Conservation (phyloP, 1,284 basidiomycete species). For the Moesziomyces sp. region DNA sequence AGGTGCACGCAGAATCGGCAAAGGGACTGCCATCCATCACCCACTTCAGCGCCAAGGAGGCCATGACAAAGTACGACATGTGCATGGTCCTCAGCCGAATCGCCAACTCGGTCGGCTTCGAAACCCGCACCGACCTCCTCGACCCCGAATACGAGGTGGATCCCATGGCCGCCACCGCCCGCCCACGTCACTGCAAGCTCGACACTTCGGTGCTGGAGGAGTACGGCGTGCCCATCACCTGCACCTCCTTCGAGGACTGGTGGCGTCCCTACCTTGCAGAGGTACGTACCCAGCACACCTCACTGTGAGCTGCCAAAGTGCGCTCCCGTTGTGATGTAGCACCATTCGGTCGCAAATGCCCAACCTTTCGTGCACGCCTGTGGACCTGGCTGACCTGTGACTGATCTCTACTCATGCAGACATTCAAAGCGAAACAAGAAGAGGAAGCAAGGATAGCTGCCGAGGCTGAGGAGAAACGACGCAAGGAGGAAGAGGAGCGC, state of each 20-base stretch:
- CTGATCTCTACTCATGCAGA: slow-evolving; percentile 4
- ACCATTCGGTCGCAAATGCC: not conserved
- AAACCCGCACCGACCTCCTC: slow-evolving; percentile 52
- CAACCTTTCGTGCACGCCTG: not conserved
- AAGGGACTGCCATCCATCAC: slow-evolving; percentile 61
- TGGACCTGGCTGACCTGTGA: slow-evolving; percentile 11
- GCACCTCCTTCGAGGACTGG: slow-evolving; percentile 61
- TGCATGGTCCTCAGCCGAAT: slow-evolving; percentile 59
- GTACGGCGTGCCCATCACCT: slow-evolving; percentile 53
- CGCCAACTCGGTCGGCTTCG: slow-evolving; percentile 49
- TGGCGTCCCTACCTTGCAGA: slow-evolving; percentile 56
- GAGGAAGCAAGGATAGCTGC: slow-evolving; percentile 34
- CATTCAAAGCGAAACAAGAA: slow-evolving; percentile 21
- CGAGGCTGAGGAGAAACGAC: slow-evolving; percentile 32
- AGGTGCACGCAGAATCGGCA: slow-evolving; percentile 19
- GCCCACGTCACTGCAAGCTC: slow-evolving; percentile 63
- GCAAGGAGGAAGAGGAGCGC: slow-evolving; percentile 37
- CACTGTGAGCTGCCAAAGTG: slow-evolving; percentile 1
- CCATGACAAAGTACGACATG: slow-evolving; percentile 72
- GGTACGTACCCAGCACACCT: slow-evolving; percentile 22
- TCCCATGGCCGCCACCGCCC: slow-evolving; percentile 56
- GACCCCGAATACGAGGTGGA: slow-evolving; percentile 63
- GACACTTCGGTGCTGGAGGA: slow-evolving; percentile 48
- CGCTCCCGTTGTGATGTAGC: not conserved
- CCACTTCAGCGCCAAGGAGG: slow-evolving; percentile 70